phyloP scores from a whole-genome alignment of 352 stramenopile species.

The Globisporangium spiculum region DNA sequence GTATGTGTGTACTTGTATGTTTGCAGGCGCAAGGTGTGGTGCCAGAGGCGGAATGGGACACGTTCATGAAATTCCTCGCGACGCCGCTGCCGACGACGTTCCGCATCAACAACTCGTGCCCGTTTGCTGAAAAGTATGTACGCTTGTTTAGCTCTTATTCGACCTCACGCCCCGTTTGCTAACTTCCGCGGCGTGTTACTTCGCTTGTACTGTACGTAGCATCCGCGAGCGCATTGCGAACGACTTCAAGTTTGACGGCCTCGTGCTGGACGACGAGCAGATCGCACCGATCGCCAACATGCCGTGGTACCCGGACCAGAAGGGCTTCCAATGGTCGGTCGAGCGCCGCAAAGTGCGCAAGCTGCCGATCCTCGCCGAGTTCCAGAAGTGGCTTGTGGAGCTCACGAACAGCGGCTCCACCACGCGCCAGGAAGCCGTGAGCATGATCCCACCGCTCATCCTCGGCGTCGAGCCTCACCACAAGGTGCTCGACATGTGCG shows the following conservation, averaged over 20 bases:
- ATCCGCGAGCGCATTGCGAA: slow-evolving; percentile 83
- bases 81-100: slow-evolving; percentile 92
- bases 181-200: background rate
- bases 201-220: slow-evolving; percentile 28
- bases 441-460: slow-evolving; percentile 98
- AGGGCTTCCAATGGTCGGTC: slow-evolving; percentile 89
- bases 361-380: slow-evolving; percentile 88
- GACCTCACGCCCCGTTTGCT: background rate
- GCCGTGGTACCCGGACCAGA: slow-evolving; percentile 88
- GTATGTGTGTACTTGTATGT: background rate
- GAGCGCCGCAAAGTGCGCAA: slow-evolving; percentile 90
- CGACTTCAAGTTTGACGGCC: slow-evolving; percentile 84
- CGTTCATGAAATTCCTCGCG: slow-evolving; percentile 88
- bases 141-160: background rate
- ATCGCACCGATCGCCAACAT: slow-evolving; percentile 81
- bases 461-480: slow-evolving; percentile 93
- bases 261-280: slow-evolving; percentile 78
- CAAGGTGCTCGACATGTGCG: slow-evolving; percentile 97
- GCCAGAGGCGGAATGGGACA: slow-evolving; percentile 79
- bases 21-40: slow-evolving; percentile 79
- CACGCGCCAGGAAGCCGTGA: slow-evolving; percentile 98
- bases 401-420: slow-evolving; percentile 93
- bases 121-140: slow-evolving; percentile 70
- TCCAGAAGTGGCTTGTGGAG: slow-evolving; percentile 96
- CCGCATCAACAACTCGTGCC: slow-evolving; percentile 91